Conservation (phyloP, 495 filamentous ascomycete genomes). For the Parathielavia hyrcaniae region DNA sequence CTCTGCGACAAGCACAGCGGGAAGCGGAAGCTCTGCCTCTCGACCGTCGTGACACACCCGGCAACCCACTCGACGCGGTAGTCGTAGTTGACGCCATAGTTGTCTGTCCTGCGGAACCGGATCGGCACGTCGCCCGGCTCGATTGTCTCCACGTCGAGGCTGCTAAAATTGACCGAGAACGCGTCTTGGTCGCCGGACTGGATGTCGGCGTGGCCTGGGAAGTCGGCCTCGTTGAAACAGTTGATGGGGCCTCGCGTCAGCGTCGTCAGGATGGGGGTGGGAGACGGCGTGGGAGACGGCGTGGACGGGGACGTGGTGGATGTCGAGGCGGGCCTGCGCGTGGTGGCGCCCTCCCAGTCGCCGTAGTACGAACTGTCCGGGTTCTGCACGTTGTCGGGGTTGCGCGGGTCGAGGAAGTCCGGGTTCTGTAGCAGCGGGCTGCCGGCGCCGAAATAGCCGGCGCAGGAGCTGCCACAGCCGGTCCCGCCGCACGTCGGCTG, state of each 20-base stretch:
- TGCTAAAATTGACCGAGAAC: conserved; percentile 10
- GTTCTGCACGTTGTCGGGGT: too few relatives aligned
- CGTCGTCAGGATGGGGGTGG: not conserved
- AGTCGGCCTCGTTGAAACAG: conserved; percentile 14
- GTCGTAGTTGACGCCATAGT: conserved; percentile 10
- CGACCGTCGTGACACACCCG: conserved; percentile 10
- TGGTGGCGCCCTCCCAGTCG: too few relatives aligned
- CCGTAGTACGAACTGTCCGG: too few relatives aligned
- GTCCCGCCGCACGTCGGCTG: too few relatives aligned
- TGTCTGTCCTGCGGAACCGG: conserved; percentile 1
- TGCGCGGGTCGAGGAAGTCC: too few relatives aligned
- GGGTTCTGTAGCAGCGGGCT: too few relatives aligned
- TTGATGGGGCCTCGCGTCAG: conserved; percentile 11
- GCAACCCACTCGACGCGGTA: conserved; percentile 11
- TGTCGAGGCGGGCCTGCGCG: not conserved
- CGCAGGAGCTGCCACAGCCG: too few relatives aligned
- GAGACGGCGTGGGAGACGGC: not conserved
- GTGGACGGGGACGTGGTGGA: too few relatives aligned
- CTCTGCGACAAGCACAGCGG: conserved; percentile 7
- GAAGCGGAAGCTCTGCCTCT: conserved; percentile 12
- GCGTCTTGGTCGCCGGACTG: conserved; percentile 6
- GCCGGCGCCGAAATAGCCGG: too few relatives aligned
- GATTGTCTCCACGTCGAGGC: not conserved
- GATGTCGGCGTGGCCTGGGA: conserved; percentile 13
- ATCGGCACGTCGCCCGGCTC: conserved; percentile 9